phyloP scores from a whole-genome alignment of 129 eudicot species.

The Sambucus nigra region DNA sequence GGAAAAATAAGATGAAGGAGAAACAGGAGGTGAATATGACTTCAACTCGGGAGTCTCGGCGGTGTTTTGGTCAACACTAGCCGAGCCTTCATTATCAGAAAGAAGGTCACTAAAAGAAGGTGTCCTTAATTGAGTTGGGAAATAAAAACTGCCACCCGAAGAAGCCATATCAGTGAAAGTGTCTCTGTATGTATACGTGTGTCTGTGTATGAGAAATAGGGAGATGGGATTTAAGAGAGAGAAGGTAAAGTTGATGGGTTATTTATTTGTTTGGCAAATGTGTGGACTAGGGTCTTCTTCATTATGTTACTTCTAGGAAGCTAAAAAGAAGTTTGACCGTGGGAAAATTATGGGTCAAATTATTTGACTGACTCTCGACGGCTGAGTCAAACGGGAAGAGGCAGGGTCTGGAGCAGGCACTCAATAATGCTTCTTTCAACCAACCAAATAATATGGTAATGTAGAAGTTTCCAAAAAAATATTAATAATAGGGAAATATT shows the following conservation, averaged over 20 bases:
- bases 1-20: constrained; percentile 66
- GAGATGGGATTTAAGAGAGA: constrained; percentile 1
- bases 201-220: background rate
- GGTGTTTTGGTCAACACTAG: background rate
- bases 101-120: constrained; percentile 60
- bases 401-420: no score
- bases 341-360: constrained; percentile 71
- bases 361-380: constrained; percentile 72
- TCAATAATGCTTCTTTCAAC: no score
- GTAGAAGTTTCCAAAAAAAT: no score
- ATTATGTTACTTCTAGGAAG: constrained; percentile 33
- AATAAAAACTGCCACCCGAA: constrained; percentile 55
- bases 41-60: constrained; percentile 52
- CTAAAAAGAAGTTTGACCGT: constrained; percentile 51
- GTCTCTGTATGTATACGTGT: background rate
- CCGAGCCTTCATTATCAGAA: constrained; percentile 23
- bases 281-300: background rate
- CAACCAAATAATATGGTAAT: no score
- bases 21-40: constrained; percentile 35
- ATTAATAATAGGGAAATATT: no score
- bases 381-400: constrained; percentile 25
- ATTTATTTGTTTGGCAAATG: constrained; percentile 3
- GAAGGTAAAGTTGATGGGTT: background rate
- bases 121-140: constrained; percentile 38
- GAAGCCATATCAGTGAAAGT: no score